These are phyloP conservation scores for Ogataea hybrid DNA, from an alignment of 1,139 yeast species.

Conservation along the genomic window DNA sequence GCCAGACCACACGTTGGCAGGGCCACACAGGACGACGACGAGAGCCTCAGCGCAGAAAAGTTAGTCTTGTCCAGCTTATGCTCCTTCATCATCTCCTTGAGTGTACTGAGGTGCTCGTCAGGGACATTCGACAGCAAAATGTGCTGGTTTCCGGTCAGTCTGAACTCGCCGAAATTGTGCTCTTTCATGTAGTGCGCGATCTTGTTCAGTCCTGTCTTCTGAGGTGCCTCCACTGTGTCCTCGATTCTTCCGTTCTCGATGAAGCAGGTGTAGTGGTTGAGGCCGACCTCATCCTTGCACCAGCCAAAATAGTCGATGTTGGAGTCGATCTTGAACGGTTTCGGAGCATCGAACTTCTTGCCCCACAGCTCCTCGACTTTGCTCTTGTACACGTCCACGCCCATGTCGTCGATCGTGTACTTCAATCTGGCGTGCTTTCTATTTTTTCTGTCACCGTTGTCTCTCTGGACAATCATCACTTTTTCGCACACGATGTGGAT, in stretches of 20 bases:
- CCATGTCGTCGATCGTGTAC: constrained; percentile 92
- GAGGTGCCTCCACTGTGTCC: constrained; percentile 87
- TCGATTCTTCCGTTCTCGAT: constrained; percentile 97
- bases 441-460: constrained; percentile 91
- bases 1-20: constrained; percentile 99
- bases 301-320: constrained; percentile 94
- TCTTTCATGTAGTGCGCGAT: constrained; percentile 67
- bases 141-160: constrained; percentile 97
- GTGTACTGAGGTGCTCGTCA: constrained; percentile 60
- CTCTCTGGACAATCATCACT: constrained; percentile 93
- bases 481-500: constrained; percentile 82
- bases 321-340: constrained; percentile 74
- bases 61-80: constrained; percentile 84
- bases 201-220: constrained; percentile 80
- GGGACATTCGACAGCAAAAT: constrained; percentile 70
- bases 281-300: constrained; percentile 85
- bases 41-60: constrained; percentile 79
- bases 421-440: constrained; percentile 98
- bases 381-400: constrained; percentile 73
- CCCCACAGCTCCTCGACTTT: constrained; percentile 87
- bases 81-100: constrained; percentile 64
- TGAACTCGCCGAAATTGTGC: constrained; percentile 69
- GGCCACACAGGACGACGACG: constrained; percentile 97
- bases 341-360: constrained; percentile 65
- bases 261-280: constrained; percentile 89